Conservation (phyloP, 108 stramenopile species). For the Cyclostephanos tholiformis region DNA sequence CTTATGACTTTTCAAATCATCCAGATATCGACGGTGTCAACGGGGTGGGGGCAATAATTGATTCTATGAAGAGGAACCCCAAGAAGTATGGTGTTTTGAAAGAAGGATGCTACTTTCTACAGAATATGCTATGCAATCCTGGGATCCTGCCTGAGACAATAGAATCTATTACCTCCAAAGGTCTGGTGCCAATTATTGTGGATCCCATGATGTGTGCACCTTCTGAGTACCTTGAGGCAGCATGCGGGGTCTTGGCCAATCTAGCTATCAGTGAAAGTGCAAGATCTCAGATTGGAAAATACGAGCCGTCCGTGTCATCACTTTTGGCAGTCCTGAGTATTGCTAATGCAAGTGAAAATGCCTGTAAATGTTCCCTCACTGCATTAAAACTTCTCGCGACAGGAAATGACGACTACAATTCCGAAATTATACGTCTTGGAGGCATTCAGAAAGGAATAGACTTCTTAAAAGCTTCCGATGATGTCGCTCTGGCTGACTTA, state of each 20-base stretch:
- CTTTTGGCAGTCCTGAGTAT: constrained; percentile 26
- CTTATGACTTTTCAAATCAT: constrained; percentile 41
- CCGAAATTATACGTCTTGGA: constrained; percentile 11
- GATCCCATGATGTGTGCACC: constrained; percentile 12
- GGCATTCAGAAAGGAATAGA: constrained; percentile 24
- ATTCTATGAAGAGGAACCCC: constrained; percentile 32
- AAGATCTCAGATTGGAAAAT: constrained; percentile 21
- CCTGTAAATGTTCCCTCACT: constrained; percentile 20
- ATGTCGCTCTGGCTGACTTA: constrained; percentile 17
- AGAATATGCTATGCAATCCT: constrained; percentile 15
- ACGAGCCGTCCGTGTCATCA: constrained; percentile 13
- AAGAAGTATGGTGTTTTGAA: constrained; percentile 21
- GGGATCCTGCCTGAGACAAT: constrained; percentile 6
- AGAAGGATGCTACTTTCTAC: constrained; percentile 30
- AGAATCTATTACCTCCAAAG: not conserved
- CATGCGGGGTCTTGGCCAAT: constrained; percentile 41
- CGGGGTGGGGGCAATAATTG: constrained; percentile 31
- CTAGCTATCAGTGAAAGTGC: constrained; percentile 42
- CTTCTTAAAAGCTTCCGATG: constrained; percentile 16
- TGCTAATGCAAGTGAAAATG: constrained; percentile 3
- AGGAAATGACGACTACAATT: constrained; percentile 15
- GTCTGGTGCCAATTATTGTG: constrained; percentile 20
- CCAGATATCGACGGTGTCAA: constrained; percentile 21
- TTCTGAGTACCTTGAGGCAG: constrained; percentile 31
- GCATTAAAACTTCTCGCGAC: constrained; percentile 34